These are phyloP conservation scores for Exsudoporus frostii DNA, from an alignment of 768 basidiomycete species.

Conservation along the genomic window DNA sequence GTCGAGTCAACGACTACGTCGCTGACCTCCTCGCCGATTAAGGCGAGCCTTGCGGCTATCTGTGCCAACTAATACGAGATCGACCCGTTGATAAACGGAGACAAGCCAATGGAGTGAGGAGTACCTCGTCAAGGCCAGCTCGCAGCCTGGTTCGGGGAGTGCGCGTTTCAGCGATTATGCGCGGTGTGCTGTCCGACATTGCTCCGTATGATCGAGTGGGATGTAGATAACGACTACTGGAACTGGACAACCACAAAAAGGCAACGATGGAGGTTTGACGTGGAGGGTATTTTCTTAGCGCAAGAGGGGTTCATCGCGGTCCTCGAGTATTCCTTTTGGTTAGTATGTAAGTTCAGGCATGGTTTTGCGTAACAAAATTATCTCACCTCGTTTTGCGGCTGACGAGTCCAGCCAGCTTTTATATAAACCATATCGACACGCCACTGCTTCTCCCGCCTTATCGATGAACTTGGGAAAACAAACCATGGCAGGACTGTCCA, in stretches of 20 bases:
- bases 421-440: slow-evolving; percentile 3
- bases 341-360: slow-evolving; percentile 13
- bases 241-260: slow-evolving; percentile 1
- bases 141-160: slow-evolving; percentile 21
- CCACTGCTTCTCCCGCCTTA: slow-evolving; percentile 16
- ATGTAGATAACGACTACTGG: background rate
- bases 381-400: slow-evolving; percentile 12
- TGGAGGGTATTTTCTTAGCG: background rate
- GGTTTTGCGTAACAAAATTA: slow-evolving; percentile 15
- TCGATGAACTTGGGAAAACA: slow-evolving; percentile 28
- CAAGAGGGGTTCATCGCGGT: slow-evolving; percentile 7
- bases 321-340: background rate
- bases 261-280: background rate
- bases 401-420: slow-evolving; percentile 12
- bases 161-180: background rate
- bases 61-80: slow-evolving; percentile 18
- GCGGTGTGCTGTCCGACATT: slow-evolving; percentile 2
- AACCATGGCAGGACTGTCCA: slow-evolving; percentile 26
- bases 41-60: slow-evolving; percentile 25
- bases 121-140: slow-evolving; percentile 29
- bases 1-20: slow-evolving; percentile 16
- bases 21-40: slow-evolving; percentile 32
- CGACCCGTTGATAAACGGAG: background rate
- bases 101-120: background rate
- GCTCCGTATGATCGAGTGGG: background rate